Conservation (phyloP, 1,284 basidiomycete genomes). For the Boletus mariae region DNA sequence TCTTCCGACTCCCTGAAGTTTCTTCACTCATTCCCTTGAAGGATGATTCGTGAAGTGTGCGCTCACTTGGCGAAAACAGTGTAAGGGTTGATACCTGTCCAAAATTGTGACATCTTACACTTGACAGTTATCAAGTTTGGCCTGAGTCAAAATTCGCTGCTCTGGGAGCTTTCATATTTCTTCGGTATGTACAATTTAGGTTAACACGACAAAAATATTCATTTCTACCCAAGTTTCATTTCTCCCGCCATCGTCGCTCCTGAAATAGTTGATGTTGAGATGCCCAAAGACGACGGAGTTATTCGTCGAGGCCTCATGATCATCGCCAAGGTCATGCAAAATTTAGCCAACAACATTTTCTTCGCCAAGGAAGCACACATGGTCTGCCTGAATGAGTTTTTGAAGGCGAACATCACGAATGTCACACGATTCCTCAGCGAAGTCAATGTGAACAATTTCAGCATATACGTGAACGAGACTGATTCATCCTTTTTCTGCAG, state of each 20-base stretch:
- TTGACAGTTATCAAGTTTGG: constrained; percentile 54
- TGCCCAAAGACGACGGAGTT: constrained; percentile 58
- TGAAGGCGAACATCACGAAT: constrained; percentile 72
- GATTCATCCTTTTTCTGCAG: constrained; percentile 33
- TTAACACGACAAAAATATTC: background rate
- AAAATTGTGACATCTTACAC: constrained; percentile 15
- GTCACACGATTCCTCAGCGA: constrained; percentile 84
- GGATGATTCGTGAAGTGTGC: constrained; percentile 86
- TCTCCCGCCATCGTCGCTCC: constrained; percentile 86
- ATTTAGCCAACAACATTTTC: constrained; percentile 88
- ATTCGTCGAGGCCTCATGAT: constrained; percentile 78
- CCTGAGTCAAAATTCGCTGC: constrained; percentile 84
- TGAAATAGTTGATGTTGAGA: constrained; percentile 77
- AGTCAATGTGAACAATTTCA: constrained; percentile 55
- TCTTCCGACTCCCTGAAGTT: background rate
- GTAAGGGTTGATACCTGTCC: constrained; percentile 42
- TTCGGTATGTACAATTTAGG: constrained; percentile 49
- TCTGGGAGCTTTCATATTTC: constrained; percentile 88
- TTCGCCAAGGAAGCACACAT: constrained; percentile 88
- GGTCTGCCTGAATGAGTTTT: constrained; percentile 76
- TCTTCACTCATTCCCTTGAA: constrained; percentile 29
- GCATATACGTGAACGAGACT: background rate
- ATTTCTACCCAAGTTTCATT: constrained; percentile 54
- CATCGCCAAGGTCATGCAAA: constrained; percentile 89
- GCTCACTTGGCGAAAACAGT: constrained; percentile 80